Evolutionary conservation across 371 early-diverging fungal genomes (phyloP).

Genomic region (Syncephalis plumigaleata): DNA sequence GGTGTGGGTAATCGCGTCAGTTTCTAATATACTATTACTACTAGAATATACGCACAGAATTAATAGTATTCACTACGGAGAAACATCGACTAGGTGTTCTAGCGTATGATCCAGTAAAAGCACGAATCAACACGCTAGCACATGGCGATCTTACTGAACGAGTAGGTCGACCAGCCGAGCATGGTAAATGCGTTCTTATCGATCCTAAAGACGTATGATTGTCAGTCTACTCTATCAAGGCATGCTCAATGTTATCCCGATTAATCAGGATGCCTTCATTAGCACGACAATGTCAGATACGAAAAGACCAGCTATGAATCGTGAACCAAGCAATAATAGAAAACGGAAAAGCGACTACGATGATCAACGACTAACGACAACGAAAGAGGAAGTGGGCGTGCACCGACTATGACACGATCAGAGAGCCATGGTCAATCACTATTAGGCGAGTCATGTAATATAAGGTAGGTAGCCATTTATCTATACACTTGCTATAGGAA

Average conservation of each 20-base stretch:
- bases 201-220: conserved; percentile 27
- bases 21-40: not conserved
- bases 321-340: too few species aligned
- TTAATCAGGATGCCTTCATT: conserved; percentile 16
- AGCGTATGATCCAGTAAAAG: conserved; percentile 24
- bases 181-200: conserved; percentile 20
- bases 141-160: conserved; percentile 35
- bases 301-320: too few species aligned
- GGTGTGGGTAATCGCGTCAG: too few species aligned
- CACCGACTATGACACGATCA: too few species aligned
- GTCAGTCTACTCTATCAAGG: conserved; percentile 37
- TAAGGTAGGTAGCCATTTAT: conserved; percentile 2
- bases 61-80: conserved; percentile 36
- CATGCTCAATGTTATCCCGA: conserved; percentile 25
- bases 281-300: not conserved
- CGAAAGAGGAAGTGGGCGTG: too few species aligned
- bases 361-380: too few species aligned
- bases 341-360: too few species aligned
- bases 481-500: not conserved
- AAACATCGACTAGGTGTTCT: conserved; percentile 35
- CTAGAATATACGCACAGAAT: conserved; percentile 25
- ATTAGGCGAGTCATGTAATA: conserved; percentile 7
- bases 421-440: not conserved
- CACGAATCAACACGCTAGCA: conserved; percentile 34
- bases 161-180: conserved; percentile 24